Evolutionary conservation across 768 basidiomycete species (phyloP), one percentile per base, ranked within the genome.

Genomic region (Xanthoconium stramineum): DNA sequence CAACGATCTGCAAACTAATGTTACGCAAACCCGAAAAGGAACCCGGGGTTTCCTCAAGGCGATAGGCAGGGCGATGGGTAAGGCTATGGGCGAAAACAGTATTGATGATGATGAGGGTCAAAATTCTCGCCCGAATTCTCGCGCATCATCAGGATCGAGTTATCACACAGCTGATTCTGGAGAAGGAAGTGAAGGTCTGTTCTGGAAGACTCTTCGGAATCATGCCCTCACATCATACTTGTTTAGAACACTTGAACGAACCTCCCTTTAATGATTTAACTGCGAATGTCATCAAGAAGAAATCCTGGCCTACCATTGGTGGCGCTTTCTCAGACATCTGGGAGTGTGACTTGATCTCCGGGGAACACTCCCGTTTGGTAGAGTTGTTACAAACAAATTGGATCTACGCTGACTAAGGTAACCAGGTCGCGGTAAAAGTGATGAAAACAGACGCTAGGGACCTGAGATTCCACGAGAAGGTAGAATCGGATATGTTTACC

Each of bases 291-390:
- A 15, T 29, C 4, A 3, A 54, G 42, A 58, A 9, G 45, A 2
- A 28, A 14, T 3, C 0, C 6, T 66, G 43, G 38, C 19, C 66
- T 20, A 50, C 35, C 17, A 39, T 19, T 3, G 17, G 30, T 29
- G 68, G 68, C 4, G 30, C 11, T 12, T 69, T 57, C 20, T 69
- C 57, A 29, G 55, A 71, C 44, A 46, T 69, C 30, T 69, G 65
- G 60, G 53, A 59, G 47, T 71, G 68, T 11, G 58, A 61, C n/a
- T 42, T 67, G 19, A 47, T 59, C 20, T 55, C 42, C n/a, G 53
- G 38, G n/a, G 44, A 29, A 20, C 32, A 43, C 13, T 24, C 28
- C 29, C 55, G 40, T 1, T 49, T 47, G 53, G 65, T 66, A 24
- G 24, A 47, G 24, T 24, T n/a, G 7, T 11, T 38, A 40, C 3